Percentiles rank a stretch among this genome's conserved stretches.
Conservation (phyloP, 2,329 filamentous ascomycete species). For the Penicillium rolfsii region DNA sequence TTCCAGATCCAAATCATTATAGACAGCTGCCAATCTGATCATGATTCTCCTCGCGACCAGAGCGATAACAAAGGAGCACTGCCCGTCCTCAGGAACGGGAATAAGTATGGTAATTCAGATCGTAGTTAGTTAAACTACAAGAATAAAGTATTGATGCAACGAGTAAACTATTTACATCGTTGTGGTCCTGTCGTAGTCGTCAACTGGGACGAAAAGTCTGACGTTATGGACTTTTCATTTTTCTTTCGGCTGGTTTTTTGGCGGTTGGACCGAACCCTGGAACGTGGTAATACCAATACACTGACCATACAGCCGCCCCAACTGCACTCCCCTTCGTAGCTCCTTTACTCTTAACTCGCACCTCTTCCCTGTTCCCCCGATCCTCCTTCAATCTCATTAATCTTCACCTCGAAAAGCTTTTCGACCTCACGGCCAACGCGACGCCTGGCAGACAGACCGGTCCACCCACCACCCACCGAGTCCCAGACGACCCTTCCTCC, state of each 20-base stretch:
- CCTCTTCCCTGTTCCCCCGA: constrained; percentile 13
- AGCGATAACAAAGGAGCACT: not conserved
- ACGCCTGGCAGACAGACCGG: constrained; percentile 18
- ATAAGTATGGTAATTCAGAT: not conserved
- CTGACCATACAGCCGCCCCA: constrained; percentile 14
- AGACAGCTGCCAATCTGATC: not conserved
- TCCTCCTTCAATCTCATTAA: constrained; percentile 5
- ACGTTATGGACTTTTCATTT: constrained; percentile 32
- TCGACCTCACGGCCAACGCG: constrained; percentile 12
- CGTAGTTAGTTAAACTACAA: not conserved
- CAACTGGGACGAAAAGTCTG: constrained; percentile 18
- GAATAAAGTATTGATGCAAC: too few relatives aligned
- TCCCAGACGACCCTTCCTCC: not conserved
- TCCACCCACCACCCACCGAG: constrained; percentile 9
- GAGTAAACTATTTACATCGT: not conserved
- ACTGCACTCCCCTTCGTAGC: constrained; percentile 18
- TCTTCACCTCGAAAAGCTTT: constrained; percentile 10
- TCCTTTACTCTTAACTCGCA: constrained; percentile 7
- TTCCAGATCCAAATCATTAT: not conserved
- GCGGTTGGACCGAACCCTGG: not conserved
- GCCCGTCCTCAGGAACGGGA: not conserved
- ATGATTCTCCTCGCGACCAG: too few relatives aligned
- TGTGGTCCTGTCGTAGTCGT: not conserved
- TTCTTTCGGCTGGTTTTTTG: constrained; percentile 2
- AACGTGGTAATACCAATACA: constrained; percentile 35